Base-by-base conservation (phyloP, 441 rosid genomes). In the Syzygium malaccense region DNA sequence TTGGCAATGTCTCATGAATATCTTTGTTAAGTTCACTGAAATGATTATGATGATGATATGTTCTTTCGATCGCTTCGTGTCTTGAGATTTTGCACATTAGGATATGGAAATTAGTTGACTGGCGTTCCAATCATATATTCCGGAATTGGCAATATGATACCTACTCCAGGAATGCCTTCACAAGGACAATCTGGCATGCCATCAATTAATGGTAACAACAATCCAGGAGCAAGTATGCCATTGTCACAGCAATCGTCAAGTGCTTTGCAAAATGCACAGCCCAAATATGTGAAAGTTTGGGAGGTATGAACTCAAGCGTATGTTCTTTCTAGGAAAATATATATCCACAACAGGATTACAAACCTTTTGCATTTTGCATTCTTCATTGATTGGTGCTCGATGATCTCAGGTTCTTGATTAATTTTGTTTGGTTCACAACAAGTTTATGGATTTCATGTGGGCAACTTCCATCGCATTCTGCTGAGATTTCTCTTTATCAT, bases 261-360 rank as follows among this genome's bases (percentile, higher is more conserved):
- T 88, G 92, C 96, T 90, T 58, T 96, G 94, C 99, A 94, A 89
- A 75, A 94, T 87, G 90, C 96, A 78, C 98, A 97, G 90, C 92
- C 97, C 88, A 98, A 97, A 94, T 98, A 98, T 91, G 94, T 97
- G 19, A 98, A 93, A 94, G 96, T 98, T 89, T 98, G 99, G 99
- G 99, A 98, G 98, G 99, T 95, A 93, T 91, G 93, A 90, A 28
- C 71, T 51, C n/a, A 37, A 71, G 83, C 15, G 4, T 56, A 58
- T 49, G 30, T 86, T 54, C n/a, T 41, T 60, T 85, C 86, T 51
- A 85, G 48, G 60, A 55, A 32, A 55, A 30, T 55, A 41, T 10
- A 55, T 55, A 85, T 85, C 9, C 64, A 25, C 49, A 55, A 41
- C 2, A 10, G 41, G 32, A 85, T 19, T 30, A 30, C 48, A 55